phyloP scores from a whole-genome alignment of 805 yeast genomes.

The Teunomyces atbi region DNA sequence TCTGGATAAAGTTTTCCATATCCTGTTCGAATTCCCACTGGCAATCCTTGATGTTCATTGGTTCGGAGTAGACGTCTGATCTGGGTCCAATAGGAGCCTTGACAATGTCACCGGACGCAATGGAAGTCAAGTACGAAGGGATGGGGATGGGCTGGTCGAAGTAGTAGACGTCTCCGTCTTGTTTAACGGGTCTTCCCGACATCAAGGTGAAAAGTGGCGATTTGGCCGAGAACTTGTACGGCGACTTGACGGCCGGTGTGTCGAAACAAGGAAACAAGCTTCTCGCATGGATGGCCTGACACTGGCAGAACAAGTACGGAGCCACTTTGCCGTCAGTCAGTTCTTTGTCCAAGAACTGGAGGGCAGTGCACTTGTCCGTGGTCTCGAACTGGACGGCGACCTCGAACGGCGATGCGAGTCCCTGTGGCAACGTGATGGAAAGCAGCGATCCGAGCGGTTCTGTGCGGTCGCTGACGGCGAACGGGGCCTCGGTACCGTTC shows the following conservation, averaged over 20 bases:
- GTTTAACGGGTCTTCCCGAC: slow-evolving; percentile 28
- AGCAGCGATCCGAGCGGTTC: slow-evolving; percentile 28
- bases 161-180: slow-evolving; percentile 15
- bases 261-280: slow-evolving; percentile 38
- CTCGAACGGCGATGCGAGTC: slow-evolving; percentile 2
- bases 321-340: slow-evolving; percentile 28
- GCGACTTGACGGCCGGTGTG: slow-evolving; percentile 32
- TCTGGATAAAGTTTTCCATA: slow-evolving; percentile 32
- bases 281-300: slow-evolving; percentile 37
- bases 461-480: slow-evolving; percentile 10
- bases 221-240: slow-evolving; percentile 23
- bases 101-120: slow-evolving; percentile 32
- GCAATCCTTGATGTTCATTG: slow-evolving; percentile 23
- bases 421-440: slow-evolving; percentile 12
- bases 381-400: slow-evolving; percentile 23
- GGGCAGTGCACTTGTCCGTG: slow-evolving; percentile 31
- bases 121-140: slow-evolving; percentile 33
- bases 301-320: slow-evolving; percentile 35
- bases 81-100: slow-evolving; percentile 34
- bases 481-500: slow-evolving; percentile 15
- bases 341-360: slow-evolving; percentile 29
- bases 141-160: slow-evolving; percentile 36
- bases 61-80: slow-evolving; percentile 30
- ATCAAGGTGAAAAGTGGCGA: slow-evolving; percentile 27
- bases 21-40: slow-evolving; percentile 37